A percentile compares a stretch with the other conserved stretches of the same genome.
Evolutionary conservation across 768 basidiomycete species (phyloP).

Genomic region (Astraeus odoratus): DNA sequence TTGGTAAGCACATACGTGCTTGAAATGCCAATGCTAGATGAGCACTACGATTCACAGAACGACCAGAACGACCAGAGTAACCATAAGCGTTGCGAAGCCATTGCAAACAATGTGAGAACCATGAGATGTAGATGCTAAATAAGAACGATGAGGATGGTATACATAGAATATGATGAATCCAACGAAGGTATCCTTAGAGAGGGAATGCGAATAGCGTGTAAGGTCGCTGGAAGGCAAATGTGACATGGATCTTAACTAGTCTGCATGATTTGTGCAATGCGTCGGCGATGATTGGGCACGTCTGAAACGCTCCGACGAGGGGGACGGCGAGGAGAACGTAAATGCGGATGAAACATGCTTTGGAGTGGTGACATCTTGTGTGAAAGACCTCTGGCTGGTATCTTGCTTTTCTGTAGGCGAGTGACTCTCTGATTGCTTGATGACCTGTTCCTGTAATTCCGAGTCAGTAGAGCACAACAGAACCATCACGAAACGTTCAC

Average conservation of each 20-base stretch:
- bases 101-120: constrained; percentile 4
- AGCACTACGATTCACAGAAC: too few relatives aligned
- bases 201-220: constrained; percentile 1
- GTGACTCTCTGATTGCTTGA: constrained; percentile 39
- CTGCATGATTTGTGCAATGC: constrained; percentile 14
- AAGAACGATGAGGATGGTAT: constrained; percentile 28
- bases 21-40: constrained; percentile 20
- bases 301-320: constrained; percentile 48
- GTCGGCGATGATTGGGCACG: constrained; percentile 32
- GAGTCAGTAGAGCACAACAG: not conserved
- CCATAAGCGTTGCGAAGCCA: too few relatives aligned
- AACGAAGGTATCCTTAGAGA: constrained; percentile 21
- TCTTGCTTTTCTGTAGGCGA: constrained; percentile 27
- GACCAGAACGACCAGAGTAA: too few relatives aligned
- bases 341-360: constrained; percentile 67
- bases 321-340: constrained; percentile 72
- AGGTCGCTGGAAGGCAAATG: not conserved
- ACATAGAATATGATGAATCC: constrained; percentile 25
- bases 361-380: constrained; percentile 70
- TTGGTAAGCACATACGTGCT: constrained; percentile 22
- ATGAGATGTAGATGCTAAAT: constrained; percentile 19
- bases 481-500: constrained; percentile 13
- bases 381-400: constrained; percentile 44
- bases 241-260: constrained; percentile 9
- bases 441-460: constrained; percentile 36